These are phyloP conservation scores for Hirschioporus abietinus DNA, from an alignment of 768 basidiomycete species.

Conservation along the genomic window DNA sequence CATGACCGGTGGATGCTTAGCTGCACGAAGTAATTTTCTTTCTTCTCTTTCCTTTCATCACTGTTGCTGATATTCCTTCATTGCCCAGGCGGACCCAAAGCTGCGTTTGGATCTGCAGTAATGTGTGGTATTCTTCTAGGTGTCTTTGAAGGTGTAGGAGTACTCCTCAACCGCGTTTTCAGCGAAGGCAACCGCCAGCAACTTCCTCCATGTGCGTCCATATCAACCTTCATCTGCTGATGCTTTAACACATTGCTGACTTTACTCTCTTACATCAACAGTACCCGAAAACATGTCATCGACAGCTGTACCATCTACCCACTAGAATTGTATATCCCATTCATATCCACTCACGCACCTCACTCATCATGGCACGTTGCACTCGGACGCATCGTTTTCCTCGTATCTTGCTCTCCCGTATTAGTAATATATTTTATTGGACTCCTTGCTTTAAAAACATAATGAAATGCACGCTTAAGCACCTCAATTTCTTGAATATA, in stretches of 20 bases:
- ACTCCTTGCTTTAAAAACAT: background rate
- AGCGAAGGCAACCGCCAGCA: constrained; percentile 78
- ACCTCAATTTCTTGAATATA: too few relatives aligned
- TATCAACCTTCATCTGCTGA: constrained; percentile 9
- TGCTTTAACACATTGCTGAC: too few relatives aligned
- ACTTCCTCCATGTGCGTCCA: constrained; percentile 65
- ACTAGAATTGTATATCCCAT: constrained; percentile 42
- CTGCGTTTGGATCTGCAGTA: constrained; percentile 87
- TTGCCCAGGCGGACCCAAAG: constrained; percentile 78
- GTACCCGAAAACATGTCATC: constrained; percentile 56
- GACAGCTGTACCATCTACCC: constrained; percentile 33
- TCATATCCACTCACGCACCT: constrained; percentile 5
- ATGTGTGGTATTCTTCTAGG: constrained; percentile 95
- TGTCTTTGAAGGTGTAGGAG: constrained; percentile 93
- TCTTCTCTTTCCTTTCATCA: constrained; percentile 5
- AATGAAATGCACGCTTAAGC: background rate
- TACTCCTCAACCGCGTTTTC: constrained; percentile 84
- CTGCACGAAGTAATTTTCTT: constrained; percentile 76
- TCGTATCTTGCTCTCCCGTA: background rate
- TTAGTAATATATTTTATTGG: constrained; percentile 3
- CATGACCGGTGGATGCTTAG: constrained; percentile 95
- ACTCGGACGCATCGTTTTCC: background rate
- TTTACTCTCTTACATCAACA: constrained; percentile 16
- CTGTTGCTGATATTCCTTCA: constrained; percentile 10
- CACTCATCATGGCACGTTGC: constrained; percentile 1